Evolutionary conservation across 225 moss, liverwort and hornwort genomes (phyloP).

Genomic region (Sphagnum tenellum): DNA sequence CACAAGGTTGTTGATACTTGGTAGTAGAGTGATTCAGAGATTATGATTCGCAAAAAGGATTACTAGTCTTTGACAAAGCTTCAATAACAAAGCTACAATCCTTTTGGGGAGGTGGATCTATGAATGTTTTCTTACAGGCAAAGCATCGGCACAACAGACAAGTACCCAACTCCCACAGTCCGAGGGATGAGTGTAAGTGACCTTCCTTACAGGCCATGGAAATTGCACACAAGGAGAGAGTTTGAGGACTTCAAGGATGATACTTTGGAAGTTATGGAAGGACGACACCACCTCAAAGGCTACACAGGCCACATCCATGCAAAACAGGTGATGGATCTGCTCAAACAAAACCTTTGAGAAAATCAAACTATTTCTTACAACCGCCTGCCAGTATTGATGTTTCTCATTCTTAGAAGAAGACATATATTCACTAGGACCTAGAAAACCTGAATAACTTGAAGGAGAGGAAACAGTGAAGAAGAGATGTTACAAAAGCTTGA

Average conservation of each 20-base stretch:
- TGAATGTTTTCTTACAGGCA: conserved; percentile 29
- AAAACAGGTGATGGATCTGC: conserved; percentile 35
- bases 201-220: conserved; percentile 57
- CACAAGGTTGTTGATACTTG: background rate
- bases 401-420: too few relatives aligned
- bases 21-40: background rate
- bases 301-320: conserved; percentile 85
- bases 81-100: too few relatives aligned
- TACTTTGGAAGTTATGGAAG: conserved; percentile 80
- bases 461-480: too few relatives aligned
- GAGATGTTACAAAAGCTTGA: too few relatives aligned
- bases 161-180: conserved; percentile 33
- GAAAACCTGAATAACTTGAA: too few relatives aligned
- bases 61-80: background rate
- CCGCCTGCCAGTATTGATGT: background rate
- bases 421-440: too few relatives aligned
- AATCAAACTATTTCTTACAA: background rate
- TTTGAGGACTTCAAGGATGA: conserved; percentile 81
- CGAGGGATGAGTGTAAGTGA: conserved; percentile 72
- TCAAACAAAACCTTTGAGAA: background rate
- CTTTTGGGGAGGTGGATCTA: background rate
- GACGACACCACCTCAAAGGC: conserved; percentile 82
- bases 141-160: conserved; percentile 72
- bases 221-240: conserved; percentile 43
- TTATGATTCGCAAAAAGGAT: background rate